These are phyloP conservation scores for Harrya chromipes DNA, from an alignment of 768 basidiomycete species.

Conservation along the genomic window DNA sequence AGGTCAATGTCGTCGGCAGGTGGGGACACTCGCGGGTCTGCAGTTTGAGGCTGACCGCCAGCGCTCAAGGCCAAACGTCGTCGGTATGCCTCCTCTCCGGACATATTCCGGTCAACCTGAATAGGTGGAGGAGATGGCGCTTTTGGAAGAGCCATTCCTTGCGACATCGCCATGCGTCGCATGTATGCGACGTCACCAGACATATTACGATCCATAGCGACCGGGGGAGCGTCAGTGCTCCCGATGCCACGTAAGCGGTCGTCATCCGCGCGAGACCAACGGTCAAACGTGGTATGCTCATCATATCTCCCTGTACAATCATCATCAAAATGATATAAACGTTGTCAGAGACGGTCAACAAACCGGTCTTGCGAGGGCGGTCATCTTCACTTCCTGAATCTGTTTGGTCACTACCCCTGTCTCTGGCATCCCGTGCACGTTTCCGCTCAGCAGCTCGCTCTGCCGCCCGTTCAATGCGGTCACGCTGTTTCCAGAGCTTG, in stretches of 20 bases:
- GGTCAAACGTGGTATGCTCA: slow-evolving; percentile 41
- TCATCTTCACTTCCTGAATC: slow-evolving; percentile 69
- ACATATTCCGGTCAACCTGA: slow-evolving; percentile 44
- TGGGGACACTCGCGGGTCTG: slow-evolving; percentile 25
- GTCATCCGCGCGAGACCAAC: slow-evolving; percentile 55
- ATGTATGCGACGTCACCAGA: slow-evolving; percentile 82
- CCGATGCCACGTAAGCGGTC: slow-evolving; percentile 33
- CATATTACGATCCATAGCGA: slow-evolving; percentile 43
- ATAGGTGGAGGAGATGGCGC: slow-evolving; percentile 33
- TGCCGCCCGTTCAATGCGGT: slow-evolving; percentile 65
- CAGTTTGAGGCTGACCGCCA: slow-evolving; percentile 22
- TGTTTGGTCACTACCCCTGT: slow-evolving; percentile 53
- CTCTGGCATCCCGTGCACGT: slow-evolving; percentile 48
- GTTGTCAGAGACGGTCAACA: slow-evolving; percentile 8
- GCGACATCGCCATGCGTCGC: slow-evolving; percentile 72
- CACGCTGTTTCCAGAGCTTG: slow-evolving; percentile 75
- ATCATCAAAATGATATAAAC: slow-evolving; percentile 26
- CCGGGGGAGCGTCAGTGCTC: slow-evolving; percentile 28
- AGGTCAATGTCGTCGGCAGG: slow-evolving; percentile 18
- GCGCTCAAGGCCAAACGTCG: slow-evolving; percentile 68
- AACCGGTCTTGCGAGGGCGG: slow-evolving; percentile 68
- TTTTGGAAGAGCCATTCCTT: slow-evolving; percentile 21
- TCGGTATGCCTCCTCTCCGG: slow-evolving; percentile 80
- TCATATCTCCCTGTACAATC: slow-evolving; percentile 32
- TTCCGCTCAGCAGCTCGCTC: slow-evolving; percentile 63